Conservation (phyloP, 2,329 filamentous ascomycete species). For the Pseudogymnoascus sp. region DNA sequence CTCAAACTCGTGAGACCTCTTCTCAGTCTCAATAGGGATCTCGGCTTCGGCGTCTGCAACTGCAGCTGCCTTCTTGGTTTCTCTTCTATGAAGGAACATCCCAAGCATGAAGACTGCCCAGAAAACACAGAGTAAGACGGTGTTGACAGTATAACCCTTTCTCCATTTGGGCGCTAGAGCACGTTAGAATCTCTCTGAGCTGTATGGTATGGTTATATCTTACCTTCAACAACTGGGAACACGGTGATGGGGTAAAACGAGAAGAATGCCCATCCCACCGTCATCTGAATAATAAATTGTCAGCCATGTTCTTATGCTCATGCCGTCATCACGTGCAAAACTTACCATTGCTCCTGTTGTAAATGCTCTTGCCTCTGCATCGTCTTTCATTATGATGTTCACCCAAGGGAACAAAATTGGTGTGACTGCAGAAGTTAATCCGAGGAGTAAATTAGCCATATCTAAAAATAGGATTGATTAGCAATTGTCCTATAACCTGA, state of each 20-base stretch:
- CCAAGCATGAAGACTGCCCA: slow-evolving; percentile 28
- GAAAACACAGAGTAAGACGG: slow-evolving; percentile 25
- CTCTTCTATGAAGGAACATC: slow-evolving; percentile 27
- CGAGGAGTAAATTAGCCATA: slow-evolving; percentile 20
- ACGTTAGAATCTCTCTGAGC: neutral
- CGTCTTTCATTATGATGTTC: slow-evolving; percentile 26
- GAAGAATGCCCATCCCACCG: slow-evolving; percentile 27
- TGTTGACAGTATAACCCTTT: slow-evolving; percentile 25
- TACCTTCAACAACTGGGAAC: slow-evolving; percentile 25
- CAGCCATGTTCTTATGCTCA: neutral
- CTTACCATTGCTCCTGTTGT: slow-evolving; percentile 29
- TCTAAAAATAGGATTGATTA: slow-evolving; percentile 13
- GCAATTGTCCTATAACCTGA: neutral
- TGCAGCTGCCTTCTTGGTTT: slow-evolving; percentile 21
- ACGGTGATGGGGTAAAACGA: slow-evolving; percentile 26
- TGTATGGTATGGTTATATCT: neutral
- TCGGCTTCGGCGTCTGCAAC: neutral
- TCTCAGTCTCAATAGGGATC: neutral
- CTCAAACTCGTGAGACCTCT: neutral
- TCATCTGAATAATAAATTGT: slow-evolving; percentile 24
- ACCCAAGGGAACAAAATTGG: slow-evolving; percentile 26
- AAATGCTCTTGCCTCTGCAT: slow-evolving; percentile 26
- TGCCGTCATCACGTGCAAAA: neutral
- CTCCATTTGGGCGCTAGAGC: slow-evolving; percentile 23
- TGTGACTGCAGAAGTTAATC: slow-evolving; percentile 24